Base-by-base conservation (phyloP, 2,329 filamentous ascomycete species). In the Microcera coccophila region DNA sequence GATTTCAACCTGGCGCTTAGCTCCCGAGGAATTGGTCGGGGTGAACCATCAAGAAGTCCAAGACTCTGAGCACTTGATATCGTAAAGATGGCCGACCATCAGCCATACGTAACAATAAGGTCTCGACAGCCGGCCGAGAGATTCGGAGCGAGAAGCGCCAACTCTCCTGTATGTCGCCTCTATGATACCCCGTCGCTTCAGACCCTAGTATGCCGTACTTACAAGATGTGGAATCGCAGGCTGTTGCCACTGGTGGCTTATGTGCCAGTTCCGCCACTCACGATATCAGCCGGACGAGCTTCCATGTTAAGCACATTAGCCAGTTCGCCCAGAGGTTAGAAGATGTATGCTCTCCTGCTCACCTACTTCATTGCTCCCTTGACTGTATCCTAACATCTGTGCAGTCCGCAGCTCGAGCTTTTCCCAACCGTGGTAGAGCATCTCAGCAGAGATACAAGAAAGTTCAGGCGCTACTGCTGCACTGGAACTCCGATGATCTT, bases 401-500 rank as follows among this genome's bases (percentile, higher is more conserved):
- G n/a, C 34, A 78, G 75, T 79, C 76, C 29, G 76, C 75, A 29
- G 63, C 66, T 26, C 68, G 75, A 49, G 75, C 75, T 16, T 80
- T 81, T 55, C 78, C 78, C 5, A 81, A 80, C 53, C 69, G 69
- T 34, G 75, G 75, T 26, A 67, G 68, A 41, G 59, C 71, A 5
- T 71, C 73, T 9, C 76, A 77, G 50, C 76, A 77, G 50, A 68
- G 77, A 42, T 81, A 81, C 60, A 70, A 65, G 45, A 77, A 76
- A 39, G 76, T 81, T 3, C 70, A 77, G 42, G 71, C 70, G 3
- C 63, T 81, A 15, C 63, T 81, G 29, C 62, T 81, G 18, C 75
- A 80, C 58, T 81, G 78, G 78, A 72, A 70, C 36, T 75, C 68
- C 3, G 77, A 81, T 48, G 77, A 81, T 43, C 62, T 81, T 8